Percentiles rank a stretch among this genome's conserved stretches.
phyloP scores from a whole-genome alignment of 2,329 filamentous ascomycete genomes.

The Calonectria montana region DNA sequence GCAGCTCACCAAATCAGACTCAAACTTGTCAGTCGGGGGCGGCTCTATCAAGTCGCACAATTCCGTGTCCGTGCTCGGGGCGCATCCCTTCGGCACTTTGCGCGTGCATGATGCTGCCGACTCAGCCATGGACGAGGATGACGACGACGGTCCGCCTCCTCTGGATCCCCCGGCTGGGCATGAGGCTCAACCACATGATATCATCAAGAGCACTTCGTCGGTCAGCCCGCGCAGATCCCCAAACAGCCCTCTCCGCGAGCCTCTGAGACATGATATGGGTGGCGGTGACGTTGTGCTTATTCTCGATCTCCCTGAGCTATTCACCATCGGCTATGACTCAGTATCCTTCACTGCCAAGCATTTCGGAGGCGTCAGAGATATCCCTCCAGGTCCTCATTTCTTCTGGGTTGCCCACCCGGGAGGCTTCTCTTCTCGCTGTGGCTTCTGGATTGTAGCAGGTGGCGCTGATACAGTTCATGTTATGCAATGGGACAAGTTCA shows the following conservation, averaged over 20 bases:
- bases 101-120: slow-evolving; percentile 49
- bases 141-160: slow-evolving; percentile 45
- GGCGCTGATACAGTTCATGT: slow-evolving; percentile 53
- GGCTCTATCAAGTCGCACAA: slow-evolving; percentile 50
- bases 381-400: slow-evolving; percentile 68
- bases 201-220: slow-evolving; percentile 1
- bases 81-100: slow-evolving; percentile 56
- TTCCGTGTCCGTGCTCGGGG: slow-evolving; percentile 53
- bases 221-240: slow-evolving; percentile 13
- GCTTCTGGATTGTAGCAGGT: slow-evolving; percentile 66
- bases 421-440: slow-evolving; percentile 62
- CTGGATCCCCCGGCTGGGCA: slow-evolving; percentile 39
- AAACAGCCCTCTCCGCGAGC: slow-evolving; percentile 20
- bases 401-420: slow-evolving; percentile 67
- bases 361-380: slow-evolving; percentile 65
- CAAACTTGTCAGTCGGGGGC: slow-evolving; percentile 38
- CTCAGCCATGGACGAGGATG: slow-evolving; percentile 23
- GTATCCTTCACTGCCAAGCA: slow-evolving; percentile 59
- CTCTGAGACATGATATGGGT: slow-evolving; percentile 44
- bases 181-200: neutral
- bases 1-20: slow-evolving; percentile 51
- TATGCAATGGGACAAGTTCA: slow-evolving; percentile 67
- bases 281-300: slow-evolving; percentile 65
- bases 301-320: slow-evolving; percentile 61
- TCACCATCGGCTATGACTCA: slow-evolving; percentile 66